Conservation (phyloP, 805 yeast species). For the Helenozyma baotianmanensis region DNA sequence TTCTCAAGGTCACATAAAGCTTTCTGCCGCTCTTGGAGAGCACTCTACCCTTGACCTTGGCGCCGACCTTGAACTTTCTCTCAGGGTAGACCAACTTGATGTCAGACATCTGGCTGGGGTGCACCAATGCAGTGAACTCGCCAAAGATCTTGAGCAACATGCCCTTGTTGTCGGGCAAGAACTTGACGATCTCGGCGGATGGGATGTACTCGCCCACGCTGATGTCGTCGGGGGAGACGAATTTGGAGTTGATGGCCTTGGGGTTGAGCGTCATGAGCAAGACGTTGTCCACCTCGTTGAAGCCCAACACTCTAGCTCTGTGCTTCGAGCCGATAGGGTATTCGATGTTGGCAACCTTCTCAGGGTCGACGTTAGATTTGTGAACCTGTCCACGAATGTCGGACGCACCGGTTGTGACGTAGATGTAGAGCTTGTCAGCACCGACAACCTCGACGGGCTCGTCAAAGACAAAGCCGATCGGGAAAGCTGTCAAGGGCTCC, state of each 20-base stretch:
- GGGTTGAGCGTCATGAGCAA: slow-evolving; percentile 69
- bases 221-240: slow-evolving; percentile 64
- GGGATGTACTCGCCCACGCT: slow-evolving; percentile 66
- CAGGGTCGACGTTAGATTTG: slow-evolving; percentile 59
- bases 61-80: slow-evolving; percentile 82
- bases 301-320: slow-evolving; percentile 74
- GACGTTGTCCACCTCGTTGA: slow-evolving; percentile 58
- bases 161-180: slow-evolving; percentile 57
- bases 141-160: slow-evolving; percentile 62
- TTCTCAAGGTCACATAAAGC: slow-evolving; percentile 70
- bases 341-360: slow-evolving; percentile 40
- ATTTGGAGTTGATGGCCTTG: slow-evolving; percentile 57
- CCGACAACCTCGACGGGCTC: slow-evolving; percentile 59
- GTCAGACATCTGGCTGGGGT: slow-evolving; percentile 76
- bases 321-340: slow-evolving; percentile 64
- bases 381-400: slow-evolving; percentile 68
- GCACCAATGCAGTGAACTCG: slow-evolving; percentile 70
- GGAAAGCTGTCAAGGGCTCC: slow-evolving; percentile 56
- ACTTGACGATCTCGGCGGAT: slow-evolving; percentile 49
- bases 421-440: slow-evolving; percentile 52
- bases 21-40: slow-evolving; percentile 47
- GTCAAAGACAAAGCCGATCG: slow-evolving; percentile 65
- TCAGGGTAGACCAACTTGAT: slow-evolving; percentile 83
- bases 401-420: slow-evolving; percentile 52
- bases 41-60: slow-evolving; percentile 73